A percentile compares a stretch with the other conserved stretches of the same genome.
Conservation (phyloP, 2,329 filamentous ascomycete genomes). For the Aspergillus alliaceus region DNA sequence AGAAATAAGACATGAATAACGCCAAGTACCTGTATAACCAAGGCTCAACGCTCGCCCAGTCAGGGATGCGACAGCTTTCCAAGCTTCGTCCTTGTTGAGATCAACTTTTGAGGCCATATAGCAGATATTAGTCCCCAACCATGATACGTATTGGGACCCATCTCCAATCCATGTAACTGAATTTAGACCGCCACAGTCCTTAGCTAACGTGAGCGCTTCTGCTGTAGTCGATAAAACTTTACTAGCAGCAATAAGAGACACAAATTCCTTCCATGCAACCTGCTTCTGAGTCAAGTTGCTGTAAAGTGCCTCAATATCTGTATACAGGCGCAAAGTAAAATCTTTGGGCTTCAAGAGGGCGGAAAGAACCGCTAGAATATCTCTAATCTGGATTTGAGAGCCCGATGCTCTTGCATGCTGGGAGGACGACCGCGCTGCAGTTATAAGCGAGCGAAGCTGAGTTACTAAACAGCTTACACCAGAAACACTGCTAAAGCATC, state of each 20-base stretch:
- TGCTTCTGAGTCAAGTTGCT: conserved; percentile 47
- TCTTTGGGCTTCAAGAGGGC: conserved; percentile 45
- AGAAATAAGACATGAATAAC: background rate
- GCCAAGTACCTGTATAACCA: conserved; percentile 65
- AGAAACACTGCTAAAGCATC: conserved; percentile 69
- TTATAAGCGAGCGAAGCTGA: conserved; percentile 64
- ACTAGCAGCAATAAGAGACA: conserved; percentile 60
- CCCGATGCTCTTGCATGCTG: conserved; percentile 35
- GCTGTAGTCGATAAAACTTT: conserved; percentile 59
- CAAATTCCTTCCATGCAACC: conserved; percentile 63
- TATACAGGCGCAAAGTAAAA: conserved; percentile 46
- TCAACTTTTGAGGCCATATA: conserved; percentile 45
- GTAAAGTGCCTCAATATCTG: conserved; percentile 43
- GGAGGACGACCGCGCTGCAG: conserved; percentile 22
- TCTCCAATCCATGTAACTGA: conserved; percentile 61
- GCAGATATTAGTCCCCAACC: conserved; percentile 68
- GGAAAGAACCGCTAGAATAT: conserved; percentile 38
- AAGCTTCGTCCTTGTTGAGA: conserved; percentile 27
- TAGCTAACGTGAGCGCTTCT: conserved; percentile 50
- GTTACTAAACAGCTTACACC: conserved; percentile 76
- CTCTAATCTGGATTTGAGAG: conserved; percentile 32
- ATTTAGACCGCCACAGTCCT: conserved; percentile 25
- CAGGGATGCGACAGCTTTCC: conserved; percentile 45
- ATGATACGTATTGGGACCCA: conserved; percentile 64
- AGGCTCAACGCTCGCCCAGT: conserved; percentile 64